Base-by-base conservation (phyloP, 2,329 filamentous ascomycete genomes). In the Apiospora saccharicola region DNA sequence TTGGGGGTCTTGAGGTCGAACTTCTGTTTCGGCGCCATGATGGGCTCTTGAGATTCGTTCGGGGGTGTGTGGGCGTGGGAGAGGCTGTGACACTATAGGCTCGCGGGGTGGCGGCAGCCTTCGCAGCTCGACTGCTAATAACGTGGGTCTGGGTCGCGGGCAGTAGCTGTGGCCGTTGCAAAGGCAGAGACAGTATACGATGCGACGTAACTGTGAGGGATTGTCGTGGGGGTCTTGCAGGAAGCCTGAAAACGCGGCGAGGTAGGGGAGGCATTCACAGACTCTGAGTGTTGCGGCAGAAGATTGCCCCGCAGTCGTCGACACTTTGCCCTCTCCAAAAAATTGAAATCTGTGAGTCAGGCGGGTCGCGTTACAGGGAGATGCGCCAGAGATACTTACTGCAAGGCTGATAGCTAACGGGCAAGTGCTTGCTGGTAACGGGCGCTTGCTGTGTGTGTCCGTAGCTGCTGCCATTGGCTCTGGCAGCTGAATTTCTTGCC, bases 1-100 rank as follows among this genome's bases (percentile, higher is more conserved):
- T 97, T 97, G 74, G 94, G 94, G 79, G 92, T 94, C 87, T 97
- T 97, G 81, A 97, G 88, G 83, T 91, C 90, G 83, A 93, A 91
- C 75, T 87, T 87, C 67, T 75, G 78, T 76, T 86, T 86, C 49
- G 83, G 80, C 70, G 82, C 78, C 82, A 83, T 84, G 71, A 71
- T 68, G 16, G 64, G 44, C 44, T 73, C 70, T 24, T 67, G 44
- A 41, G 30, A 41, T 51, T 30, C 30, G 61, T 70, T n/a, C 69
- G 37, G 41, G 43, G 71, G 67, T 67, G 67, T 69, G 53, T 26
- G 67, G 47, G 67, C 26, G 71, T 51, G 14, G n/a, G 44, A 34
- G 68, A 44, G 34, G 70, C 67, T 68, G 24, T 68, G 67, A 64
- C 57, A 64, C 67, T 69, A 61, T 67, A 68, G 37, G 73, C 30